Evolutionary conservation across 306 rosid species (phyloP).

Genomic region (Citrullus mucosospermus): DNA sequence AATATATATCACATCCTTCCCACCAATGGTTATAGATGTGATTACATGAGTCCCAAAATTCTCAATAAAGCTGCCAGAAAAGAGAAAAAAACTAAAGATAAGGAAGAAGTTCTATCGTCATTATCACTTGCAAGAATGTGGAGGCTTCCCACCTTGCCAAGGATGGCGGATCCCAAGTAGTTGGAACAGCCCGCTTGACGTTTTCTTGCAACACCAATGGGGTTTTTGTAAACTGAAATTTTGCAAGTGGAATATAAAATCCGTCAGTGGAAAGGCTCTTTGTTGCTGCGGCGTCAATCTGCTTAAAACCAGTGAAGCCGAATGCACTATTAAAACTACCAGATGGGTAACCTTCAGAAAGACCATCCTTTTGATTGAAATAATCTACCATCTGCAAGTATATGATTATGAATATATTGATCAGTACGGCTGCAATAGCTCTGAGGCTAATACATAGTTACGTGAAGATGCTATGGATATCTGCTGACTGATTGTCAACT

Average conservation of each 20-base stretch:
- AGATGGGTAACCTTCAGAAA: conserved; percentile 50
- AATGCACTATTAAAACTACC: conserved; percentile 82
- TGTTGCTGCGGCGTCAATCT: conserved; percentile 44
- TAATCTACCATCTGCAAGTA: conserved; percentile 77
- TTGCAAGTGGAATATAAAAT: conserved; percentile 63
- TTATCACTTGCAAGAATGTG: conserved; percentile 6
- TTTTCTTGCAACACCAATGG: conserved; percentile 44
- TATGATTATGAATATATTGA: background rate
- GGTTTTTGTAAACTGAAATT: conserved; percentile 42
- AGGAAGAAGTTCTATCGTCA: conserved; percentile 12
- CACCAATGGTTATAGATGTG: conserved; percentile 75
- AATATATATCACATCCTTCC: conserved; percentile 74
- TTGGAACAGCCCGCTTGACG: conserved; percentile 53
- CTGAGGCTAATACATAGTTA: background rate
- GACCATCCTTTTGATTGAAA: conserved; percentile 51
- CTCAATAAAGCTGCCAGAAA: conserved; percentile 64
- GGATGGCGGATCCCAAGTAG: conserved; percentile 58
- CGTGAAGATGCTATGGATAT: background rate
- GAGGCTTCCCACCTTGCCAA: conserved; percentile 52
- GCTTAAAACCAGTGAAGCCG: conserved; percentile 82
- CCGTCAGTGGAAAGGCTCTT: conserved; percentile 71
- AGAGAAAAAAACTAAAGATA: conserved; percentile 14
- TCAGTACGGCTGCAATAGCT: background rate
- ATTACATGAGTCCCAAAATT: conserved; percentile 81
- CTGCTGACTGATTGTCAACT: background rate